phyloP scores from a whole-genome alignment of 306 rosid genomes.

The Albizia julibrissin region DNA sequence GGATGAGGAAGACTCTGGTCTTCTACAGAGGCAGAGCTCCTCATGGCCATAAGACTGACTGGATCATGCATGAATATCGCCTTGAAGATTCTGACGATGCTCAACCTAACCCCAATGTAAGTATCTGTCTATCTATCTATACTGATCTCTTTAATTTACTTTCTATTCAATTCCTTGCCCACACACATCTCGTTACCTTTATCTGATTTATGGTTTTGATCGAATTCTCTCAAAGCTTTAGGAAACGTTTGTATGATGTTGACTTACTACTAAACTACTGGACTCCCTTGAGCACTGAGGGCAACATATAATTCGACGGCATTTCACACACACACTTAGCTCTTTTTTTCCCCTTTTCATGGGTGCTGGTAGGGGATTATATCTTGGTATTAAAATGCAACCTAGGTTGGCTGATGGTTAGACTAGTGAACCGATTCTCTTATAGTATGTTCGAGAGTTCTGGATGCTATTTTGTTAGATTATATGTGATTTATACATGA shows the following conservation, averaged over 20 bases:
- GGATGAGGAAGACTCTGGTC: slow-evolving; percentile 93
- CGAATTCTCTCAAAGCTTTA: background rate
- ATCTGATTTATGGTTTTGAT: background rate
- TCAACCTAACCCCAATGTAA: slow-evolving; percentile 46
- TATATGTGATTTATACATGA: too few relatives aligned
- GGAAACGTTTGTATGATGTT: background rate
- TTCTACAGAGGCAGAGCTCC: slow-evolving; percentile 96
- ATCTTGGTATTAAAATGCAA: too few relatives aligned
- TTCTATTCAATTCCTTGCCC: background rate
- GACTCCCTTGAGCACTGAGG: background rate
- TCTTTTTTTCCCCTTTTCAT: too few relatives aligned
- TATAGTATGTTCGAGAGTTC: too few relatives aligned
- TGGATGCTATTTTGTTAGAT: too few relatives aligned
- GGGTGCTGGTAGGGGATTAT: background rate
- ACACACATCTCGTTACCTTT: too few relatives aligned
- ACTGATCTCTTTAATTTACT: too few relatives aligned
- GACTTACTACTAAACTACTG: background rate
- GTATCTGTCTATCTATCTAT: background rate
- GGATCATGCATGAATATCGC: slow-evolving; percentile 99
- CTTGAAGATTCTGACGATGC: slow-evolving; percentile 79
- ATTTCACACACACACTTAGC: too few relatives aligned
- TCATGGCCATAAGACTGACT: slow-evolving; percentile 91
- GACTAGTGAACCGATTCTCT: too few relatives aligned
- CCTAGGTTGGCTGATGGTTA: too few relatives aligned
- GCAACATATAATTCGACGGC: background rate